These are phyloP conservation scores for Paraphoma sp. DNA, from an alignment of 2,329 filamentous ascomycete genomes.

Conservation along the genomic window DNA sequence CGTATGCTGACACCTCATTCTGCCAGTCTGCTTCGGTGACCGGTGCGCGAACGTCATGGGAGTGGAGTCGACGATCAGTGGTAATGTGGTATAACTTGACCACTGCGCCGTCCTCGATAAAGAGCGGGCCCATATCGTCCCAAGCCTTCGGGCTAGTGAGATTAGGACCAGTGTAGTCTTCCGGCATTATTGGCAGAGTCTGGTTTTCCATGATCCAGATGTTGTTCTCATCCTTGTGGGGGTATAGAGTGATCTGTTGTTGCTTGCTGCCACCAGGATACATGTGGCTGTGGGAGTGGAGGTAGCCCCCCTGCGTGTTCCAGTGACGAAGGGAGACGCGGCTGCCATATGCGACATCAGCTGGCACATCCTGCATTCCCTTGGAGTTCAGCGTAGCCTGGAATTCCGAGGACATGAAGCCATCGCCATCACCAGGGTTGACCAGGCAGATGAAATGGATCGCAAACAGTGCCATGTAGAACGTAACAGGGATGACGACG, in stretches of 20 bases:
- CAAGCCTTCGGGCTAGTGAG: conserved; percentile 85
- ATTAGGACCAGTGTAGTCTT: conserved; percentile 74
- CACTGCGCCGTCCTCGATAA: conserved; percentile 79
- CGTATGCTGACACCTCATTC: conserved; percentile 95
- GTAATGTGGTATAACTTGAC: conserved; percentile 83
- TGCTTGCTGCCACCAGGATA: conserved; percentile 98
- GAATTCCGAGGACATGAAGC: conserved; percentile 99
- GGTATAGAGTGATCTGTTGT: conserved; percentile 97
- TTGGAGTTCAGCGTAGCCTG: conserved; percentile 97
- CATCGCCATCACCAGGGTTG: conserved; percentile 96
- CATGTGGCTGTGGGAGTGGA: conserved; percentile 97
- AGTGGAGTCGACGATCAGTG: conserved; percentile 90
- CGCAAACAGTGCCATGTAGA: conserved; percentile 97
- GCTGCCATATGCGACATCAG: conserved; percentile 89
- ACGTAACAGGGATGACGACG: conserved; percentile 83
- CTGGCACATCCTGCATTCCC: conserved; percentile 92
- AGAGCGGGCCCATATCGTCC: conserved; percentile 73
- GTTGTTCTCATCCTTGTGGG: conserved; percentile 99
- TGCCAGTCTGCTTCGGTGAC: conserved; percentile 71
- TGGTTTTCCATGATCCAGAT: conserved; percentile 93
- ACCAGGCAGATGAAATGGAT: conserved; percentile 94
- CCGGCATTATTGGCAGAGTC: conserved; percentile 73
- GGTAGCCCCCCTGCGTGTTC: conserved; percentile 96
- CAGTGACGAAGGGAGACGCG: conserved; percentile 86
- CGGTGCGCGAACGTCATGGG: conserved; percentile 80